Percentiles rank a stretch among this genome's conserved stretches.
Evolutionary conservation across 345 rosid genomes (phyloP).

Genomic region (Eucalyptus guilfoylei): DNA sequence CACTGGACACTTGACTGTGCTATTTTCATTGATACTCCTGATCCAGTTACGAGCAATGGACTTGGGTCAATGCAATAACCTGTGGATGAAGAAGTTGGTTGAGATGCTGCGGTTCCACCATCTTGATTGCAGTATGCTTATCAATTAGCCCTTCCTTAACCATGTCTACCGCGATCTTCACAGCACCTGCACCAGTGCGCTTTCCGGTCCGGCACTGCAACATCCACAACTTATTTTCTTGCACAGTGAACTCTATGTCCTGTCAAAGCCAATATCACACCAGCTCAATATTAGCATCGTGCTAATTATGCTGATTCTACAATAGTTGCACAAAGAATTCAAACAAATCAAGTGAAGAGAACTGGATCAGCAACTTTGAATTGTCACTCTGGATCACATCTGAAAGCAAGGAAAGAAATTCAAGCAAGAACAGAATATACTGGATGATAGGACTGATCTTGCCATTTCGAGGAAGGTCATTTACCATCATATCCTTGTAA

Average conservation of each 20-base stretch:
- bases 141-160: constrained; percentile 75
- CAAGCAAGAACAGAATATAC: neutral
- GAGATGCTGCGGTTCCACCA: constrained; percentile 91
- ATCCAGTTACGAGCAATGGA: neutral
- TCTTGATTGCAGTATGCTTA: constrained; percentile 41
- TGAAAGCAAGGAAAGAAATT: neutral
- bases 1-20: neutral
- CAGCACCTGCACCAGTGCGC: constrained; percentile 84
- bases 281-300: neutral
- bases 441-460: neutral
- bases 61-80: constrained; percentile 8
- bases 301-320: neutral
- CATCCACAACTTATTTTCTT: constrained; percentile 96
- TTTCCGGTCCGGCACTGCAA: constrained; percentile 89
- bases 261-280: neutral
- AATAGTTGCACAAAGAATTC: neutral
- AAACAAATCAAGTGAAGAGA: neutral
- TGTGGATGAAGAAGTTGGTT: constrained; percentile 95
- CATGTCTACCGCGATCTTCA: constrained; percentile 93
- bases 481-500: constrained; percentile 96
- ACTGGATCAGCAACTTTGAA: neutral
- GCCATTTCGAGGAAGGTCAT: neutral
- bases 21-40: neutral
- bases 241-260: constrained; percentile 98
- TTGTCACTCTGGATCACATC: neutral